These are phyloP conservation scores for Flaveria ramosissima DNA, from an alignment of 129 eudicot species.

Conservation along the genomic window DNA sequence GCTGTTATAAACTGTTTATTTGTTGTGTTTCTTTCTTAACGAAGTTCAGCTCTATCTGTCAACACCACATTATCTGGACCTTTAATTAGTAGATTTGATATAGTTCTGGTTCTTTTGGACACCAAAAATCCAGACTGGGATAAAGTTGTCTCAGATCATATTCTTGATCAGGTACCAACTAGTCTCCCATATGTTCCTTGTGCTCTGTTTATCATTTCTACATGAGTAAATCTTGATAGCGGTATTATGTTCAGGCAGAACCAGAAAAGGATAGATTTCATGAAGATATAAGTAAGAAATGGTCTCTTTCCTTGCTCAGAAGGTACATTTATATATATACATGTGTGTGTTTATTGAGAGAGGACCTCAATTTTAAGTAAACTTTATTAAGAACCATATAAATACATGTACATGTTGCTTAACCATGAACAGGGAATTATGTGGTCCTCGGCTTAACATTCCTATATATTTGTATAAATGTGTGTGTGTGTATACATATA, in stretches of 20 bases:
- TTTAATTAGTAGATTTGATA: conserved; percentile 93
- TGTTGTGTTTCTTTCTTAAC: conserved; percentile 35
- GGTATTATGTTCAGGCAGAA: conserved; percentile 53
- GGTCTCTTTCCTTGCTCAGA: conserved; percentile 91
- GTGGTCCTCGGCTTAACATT: background rate
- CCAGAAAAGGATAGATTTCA: conserved; percentile 47
- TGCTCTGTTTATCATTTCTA: conserved; percentile 20
- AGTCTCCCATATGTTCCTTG: conserved; percentile 18
- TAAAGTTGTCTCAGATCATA: conserved; percentile 92
- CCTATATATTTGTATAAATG: too few species aligned
- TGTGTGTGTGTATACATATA: background rate
- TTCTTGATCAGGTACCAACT: conserved; percentile 72
- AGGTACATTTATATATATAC: conserved; percentile 42
- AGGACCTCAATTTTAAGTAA: background rate
- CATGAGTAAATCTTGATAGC: conserved; percentile 18
- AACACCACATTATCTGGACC: conserved; percentile 98
- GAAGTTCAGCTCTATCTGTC: conserved; percentile 72
- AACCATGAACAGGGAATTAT: too few species aligned
- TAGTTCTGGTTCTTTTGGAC: conserved; percentile 92
- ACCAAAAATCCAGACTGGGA: conserved; percentile 98
- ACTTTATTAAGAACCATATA: background rate
- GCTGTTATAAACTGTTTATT: background rate
- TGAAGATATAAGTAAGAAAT: conserved; percentile 56
- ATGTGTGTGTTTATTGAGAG: too few species aligned
- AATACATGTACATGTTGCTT: background rate